A percentile compares a stretch with the other conserved stretches of the same genome.
phyloP scores from a whole-genome alignment of 2,329 filamentous ascomycete species.

The Sclerotiophoma versabilis region DNA sequence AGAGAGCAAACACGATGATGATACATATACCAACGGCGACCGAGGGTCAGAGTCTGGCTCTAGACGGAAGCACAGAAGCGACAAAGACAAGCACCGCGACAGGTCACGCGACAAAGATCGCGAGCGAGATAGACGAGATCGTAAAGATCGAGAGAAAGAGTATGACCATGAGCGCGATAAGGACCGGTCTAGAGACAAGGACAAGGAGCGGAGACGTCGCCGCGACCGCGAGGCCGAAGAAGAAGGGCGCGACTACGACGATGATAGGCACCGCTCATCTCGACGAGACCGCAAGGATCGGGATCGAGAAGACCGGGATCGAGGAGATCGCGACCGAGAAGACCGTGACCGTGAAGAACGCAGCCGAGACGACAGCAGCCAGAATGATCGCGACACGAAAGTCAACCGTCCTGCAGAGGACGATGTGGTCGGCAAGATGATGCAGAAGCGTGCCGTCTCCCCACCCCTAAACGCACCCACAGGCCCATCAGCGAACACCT shows the following conservation, averaged over 20 bases:
- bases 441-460: conserved; percentile 39
- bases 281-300: conserved; percentile 53
- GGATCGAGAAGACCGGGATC: conserved; percentile 51
- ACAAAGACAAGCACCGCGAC: conserved; percentile 42
- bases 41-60: conserved; percentile 38
- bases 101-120: conserved; percentile 43
- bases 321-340: conserved; percentile 33
- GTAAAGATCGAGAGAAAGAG: conserved; percentile 61
- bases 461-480: conserved; percentile 46
- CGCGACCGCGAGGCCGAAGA: conserved; percentile 55
- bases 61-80: conserved; percentile 48
- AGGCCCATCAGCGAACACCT: conserved; percentile 53
- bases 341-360: conserved; percentile 50
- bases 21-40: conserved; percentile 37
- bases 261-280: conserved; percentile 52
- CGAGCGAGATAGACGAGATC: conserved; percentile 47
- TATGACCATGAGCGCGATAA: conserved; percentile 52
- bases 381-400: conserved; percentile 19
- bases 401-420: conserved; percentile 13
- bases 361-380: conserved; percentile 28
- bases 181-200: conserved; percentile 47
- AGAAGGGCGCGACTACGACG: conserved; percentile 48
- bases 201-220: conserved; percentile 57
- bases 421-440: conserved; percentile 36
- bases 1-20: conserved; percentile 41